Percentiles rank a stretch among this genome's conserved stretches.
Conservation (phyloP, 1,284 basidiomycete species). For the Papiliotrema terrestris region DNA sequence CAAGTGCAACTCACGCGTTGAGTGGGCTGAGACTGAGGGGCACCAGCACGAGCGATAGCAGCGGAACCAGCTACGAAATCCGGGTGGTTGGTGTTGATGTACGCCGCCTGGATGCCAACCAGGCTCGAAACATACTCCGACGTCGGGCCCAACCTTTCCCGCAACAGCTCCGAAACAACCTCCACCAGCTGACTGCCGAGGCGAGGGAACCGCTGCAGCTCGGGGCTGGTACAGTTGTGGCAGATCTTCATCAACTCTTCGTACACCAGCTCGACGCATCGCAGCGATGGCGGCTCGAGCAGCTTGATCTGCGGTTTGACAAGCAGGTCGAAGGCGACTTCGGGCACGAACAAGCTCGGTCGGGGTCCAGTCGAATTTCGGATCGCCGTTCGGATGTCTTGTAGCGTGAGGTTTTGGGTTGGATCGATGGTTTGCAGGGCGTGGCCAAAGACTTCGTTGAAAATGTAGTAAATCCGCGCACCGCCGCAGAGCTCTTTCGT, state of each 20-base stretch:
- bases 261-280: slow-evolving; percentile 97
- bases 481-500: slow-evolving; percentile 99
- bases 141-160: slow-evolving; percentile 92
- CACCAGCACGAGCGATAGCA: slow-evolving; percentile 46
- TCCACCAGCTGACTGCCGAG: slow-evolving; percentile 93
- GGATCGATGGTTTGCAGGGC: slow-evolving; percentile 89
- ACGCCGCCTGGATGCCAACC: slow-evolving; percentile 96
- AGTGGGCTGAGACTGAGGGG: slow-evolving; percentile 17
- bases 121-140: slow-evolving; percentile 93
- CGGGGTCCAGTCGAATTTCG: slow-evolving; percentile 96
- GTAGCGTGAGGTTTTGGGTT: slow-evolving; percentile 82
- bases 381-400: slow-evolving; percentile 97
- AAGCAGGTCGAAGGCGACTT: slow-evolving; percentile 93
- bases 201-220: slow-evolving; percentile 93
- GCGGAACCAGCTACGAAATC: slow-evolving; percentile 50
- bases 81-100: slow-evolving; percentile 80
- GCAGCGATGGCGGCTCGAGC: slow-evolving; percentile 84
- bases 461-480: slow-evolving; percentile 98
- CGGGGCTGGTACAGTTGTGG: slow-evolving; percentile 91
- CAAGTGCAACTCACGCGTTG: slow-evolving; percentile 15
- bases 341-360: slow-evolving; percentile 94
- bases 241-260: slow-evolving; percentile 99
- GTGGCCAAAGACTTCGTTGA: slow-evolving; percentile 96
- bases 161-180: slow-evolving; percentile 91
- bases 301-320: slow-evolving; percentile 99